Evolutionary conservation across 2,329 filamentous ascomycete genomes (phyloP), one percentile per base, ranked within the genome.

Genomic region (Aureobasidium melanogenum): DNA sequence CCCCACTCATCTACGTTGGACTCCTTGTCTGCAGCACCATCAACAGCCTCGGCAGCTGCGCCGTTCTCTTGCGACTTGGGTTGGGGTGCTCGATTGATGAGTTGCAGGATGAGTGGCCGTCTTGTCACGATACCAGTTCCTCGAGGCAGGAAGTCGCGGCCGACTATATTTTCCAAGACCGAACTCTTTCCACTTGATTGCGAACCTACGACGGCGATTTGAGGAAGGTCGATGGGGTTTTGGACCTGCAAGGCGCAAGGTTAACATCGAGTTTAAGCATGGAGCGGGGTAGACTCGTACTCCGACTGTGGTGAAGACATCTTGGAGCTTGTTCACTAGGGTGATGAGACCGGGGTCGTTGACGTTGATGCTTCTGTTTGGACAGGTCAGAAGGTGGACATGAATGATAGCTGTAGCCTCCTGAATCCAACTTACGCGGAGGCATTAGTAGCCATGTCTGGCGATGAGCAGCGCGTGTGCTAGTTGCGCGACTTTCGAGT

Each of bases 151-250:
- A 99, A 99, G 79, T 99, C 94, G 81, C 94, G 85, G 63, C 94
- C 94, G 62, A 99, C 94, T 71, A 99, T 99, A 73, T 99, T 99
- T 78, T 99, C 94, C 71, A 99, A 79, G 69, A 99, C 94, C 19
- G 94, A 99, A 82, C 91, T 97, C 86, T 99, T 99, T 79, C 94
- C 94, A 76, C 93, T 97, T 22, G 94, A 99, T 80, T 99, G 94
- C 76, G 92, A 97, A 72, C 94, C 94, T 62, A 99, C 94, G 68
- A 99, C 94, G 68, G 88, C 93, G 75, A 99, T 99, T 80, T 99
- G 94, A 60, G 94, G 94, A 66, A 99, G 80, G 80, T 99, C 94
- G 82, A 99, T 99, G 65, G 94, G 94, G 78, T 99, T 99, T 84
- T 96, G 94, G 72, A 97, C 94, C 85, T 88, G 67, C 56, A 46